These are phyloP conservation scores for Trichocladium uniseriatum DNA, from an alignment of 495 filamentous ascomycete species.

Conservation along the genomic window DNA sequence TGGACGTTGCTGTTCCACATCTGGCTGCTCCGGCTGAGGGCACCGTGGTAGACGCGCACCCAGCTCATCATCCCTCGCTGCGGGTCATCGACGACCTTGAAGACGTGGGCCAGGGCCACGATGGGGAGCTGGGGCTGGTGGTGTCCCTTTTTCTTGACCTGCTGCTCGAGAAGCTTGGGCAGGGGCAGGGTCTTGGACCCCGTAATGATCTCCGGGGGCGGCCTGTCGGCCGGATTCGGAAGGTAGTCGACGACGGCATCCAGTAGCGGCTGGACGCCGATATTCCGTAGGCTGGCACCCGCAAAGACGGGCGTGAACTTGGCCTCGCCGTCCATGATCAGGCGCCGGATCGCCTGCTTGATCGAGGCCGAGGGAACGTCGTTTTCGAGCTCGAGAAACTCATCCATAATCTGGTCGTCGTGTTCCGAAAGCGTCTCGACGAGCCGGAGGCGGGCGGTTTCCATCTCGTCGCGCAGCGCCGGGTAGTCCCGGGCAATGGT, in stretches of 20 bases:
- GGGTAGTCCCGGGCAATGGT: conserved; percentile 27
- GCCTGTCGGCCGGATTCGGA: conserved; percentile 70
- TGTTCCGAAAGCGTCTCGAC: conserved; percentile 78
- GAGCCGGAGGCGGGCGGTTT: conserved; percentile 63
- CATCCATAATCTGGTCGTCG: conserved; percentile 78
- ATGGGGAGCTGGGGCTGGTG: conserved; percentile 42
- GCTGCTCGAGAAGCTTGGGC: conserved; percentile 42
- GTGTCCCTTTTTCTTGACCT: conserved; percentile 36
- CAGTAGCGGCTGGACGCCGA: conserved; percentile 87
- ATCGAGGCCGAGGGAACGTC: conserved; percentile 62
- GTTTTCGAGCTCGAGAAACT: conserved; percentile 66
- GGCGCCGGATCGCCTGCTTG: conserved; percentile 61
- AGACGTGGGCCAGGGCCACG: conserved; percentile 74
- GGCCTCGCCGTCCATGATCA: conserved; percentile 51
- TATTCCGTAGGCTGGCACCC: conserved; percentile 86
- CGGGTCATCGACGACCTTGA: conserved; percentile 91
- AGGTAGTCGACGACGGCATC: conserved; percentile 82
- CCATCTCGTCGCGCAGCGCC: conserved; percentile 58
- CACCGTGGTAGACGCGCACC: conserved; percentile 83
- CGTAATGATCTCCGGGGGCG: conserved; percentile 67
- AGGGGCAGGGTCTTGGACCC: conserved; percentile 45
- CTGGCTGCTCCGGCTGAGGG: conserved; percentile 57
- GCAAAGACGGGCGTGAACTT: conserved; percentile 80
- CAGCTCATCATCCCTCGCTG: conserved; percentile 84
- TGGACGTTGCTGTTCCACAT: conserved; percentile 86